These are phyloP conservation scores for Russula foetens DNA, from an alignment of 768 basidiomycete species.

Conservation along the genomic window DNA sequence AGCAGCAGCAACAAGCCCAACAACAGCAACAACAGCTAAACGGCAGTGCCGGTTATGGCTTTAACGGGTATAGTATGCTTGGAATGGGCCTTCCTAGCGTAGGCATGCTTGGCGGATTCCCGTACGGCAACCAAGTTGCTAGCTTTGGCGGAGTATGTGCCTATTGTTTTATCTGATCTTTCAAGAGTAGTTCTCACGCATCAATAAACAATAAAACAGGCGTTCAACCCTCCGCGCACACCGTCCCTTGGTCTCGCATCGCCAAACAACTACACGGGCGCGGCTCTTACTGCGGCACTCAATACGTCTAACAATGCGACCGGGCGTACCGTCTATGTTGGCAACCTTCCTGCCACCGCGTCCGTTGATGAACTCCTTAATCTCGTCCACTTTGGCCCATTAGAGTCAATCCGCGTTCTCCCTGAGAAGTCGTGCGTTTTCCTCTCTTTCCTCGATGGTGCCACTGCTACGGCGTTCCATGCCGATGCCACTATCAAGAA, in stretches of 20 bases:
- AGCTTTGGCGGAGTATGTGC: conserved; percentile 55
- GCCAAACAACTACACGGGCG: conserved; percentile 69
- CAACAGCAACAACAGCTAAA: conserved; percentile 14
- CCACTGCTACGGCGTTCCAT: conserved; percentile 92
- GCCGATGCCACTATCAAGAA: conserved; percentile 96
- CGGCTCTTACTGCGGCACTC: conserved; percentile 65
- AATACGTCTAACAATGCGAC: conserved; percentile 48
- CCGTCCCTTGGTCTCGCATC: conserved; percentile 63
- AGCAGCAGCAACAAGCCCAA: conserved; percentile 31
- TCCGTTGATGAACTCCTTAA: conserved; percentile 97
- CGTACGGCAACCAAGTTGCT: conserved; percentile 63
- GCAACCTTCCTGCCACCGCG: conserved; percentile 90
- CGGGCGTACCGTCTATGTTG: conserved; percentile 93
- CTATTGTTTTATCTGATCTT: conserved; percentile 11
- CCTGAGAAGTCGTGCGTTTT: conserved; percentile 98
- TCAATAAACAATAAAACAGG: conserved; percentile 25
- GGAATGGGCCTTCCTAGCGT: conserved; percentile 74
- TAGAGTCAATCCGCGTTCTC: conserved; percentile 89
- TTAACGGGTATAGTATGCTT: conserved; percentile 68
- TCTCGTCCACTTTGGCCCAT: conserved; percentile 94
- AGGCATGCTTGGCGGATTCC: conserved; percentile 61
- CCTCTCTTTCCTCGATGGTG: conserved; percentile 92
- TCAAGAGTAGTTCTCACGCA: background rate
- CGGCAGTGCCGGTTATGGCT: conserved; percentile 43
- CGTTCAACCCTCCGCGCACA: conserved; percentile 48